A percentile compares a stretch with the other conserved stretches of the same genome.
phyloP scores from a whole-genome alignment of 257 asterid genomes.

The Cordia subcordata region DNA sequence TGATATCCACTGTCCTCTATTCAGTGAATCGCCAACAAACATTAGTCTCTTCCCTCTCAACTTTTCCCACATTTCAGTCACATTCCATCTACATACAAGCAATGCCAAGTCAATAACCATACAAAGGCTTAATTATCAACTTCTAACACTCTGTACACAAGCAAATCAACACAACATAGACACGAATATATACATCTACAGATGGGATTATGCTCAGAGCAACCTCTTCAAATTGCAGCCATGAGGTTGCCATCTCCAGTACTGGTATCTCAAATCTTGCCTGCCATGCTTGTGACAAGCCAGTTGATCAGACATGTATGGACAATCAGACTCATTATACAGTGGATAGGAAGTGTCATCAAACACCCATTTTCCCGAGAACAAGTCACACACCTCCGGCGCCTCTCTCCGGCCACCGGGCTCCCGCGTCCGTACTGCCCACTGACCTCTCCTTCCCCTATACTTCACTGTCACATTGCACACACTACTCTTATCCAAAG shows the following conservation, averaged over 20 bases:
- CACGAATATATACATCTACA: neutral
- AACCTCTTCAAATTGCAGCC: slow-evolving; percentile 53
- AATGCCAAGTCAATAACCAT: slow-evolving; percentile 8
- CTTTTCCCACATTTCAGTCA: slow-evolving; percentile 82
- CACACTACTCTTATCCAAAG: slow-evolving; percentile 49
- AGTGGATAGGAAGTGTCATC: slow-evolving; percentile 66
- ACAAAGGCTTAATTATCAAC: neutral
- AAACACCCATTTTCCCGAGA: slow-evolving; percentile 80
- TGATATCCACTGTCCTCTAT: slow-evolving; percentile 97
- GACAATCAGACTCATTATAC: slow-evolving; percentile 68
- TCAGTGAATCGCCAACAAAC: slow-evolving; percentile 95
- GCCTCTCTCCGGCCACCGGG: slow-evolving; percentile 23
- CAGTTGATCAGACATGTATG: slow-evolving; percentile 90
- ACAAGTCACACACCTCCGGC: slow-evolving; percentile 50
- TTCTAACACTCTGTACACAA: neutral
- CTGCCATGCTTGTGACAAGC: slow-evolving; percentile 83
- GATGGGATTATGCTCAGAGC: neutral
- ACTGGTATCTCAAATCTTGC: slow-evolving; percentile 47
- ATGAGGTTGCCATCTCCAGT: slow-evolving; percentile 93
- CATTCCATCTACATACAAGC: slow-evolving; percentile 64
- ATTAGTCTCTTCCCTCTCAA: slow-evolving; percentile 85
- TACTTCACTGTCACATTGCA: slow-evolving; percentile 67
- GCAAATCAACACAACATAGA: neutral
- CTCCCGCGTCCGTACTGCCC: slow-evolving; percentile 24
- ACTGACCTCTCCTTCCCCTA: slow-evolving; percentile 53